Evolutionary conservation across 1,284 basidiomycete genomes (phyloP).

Genomic region (Naganishia sp.): DNA sequence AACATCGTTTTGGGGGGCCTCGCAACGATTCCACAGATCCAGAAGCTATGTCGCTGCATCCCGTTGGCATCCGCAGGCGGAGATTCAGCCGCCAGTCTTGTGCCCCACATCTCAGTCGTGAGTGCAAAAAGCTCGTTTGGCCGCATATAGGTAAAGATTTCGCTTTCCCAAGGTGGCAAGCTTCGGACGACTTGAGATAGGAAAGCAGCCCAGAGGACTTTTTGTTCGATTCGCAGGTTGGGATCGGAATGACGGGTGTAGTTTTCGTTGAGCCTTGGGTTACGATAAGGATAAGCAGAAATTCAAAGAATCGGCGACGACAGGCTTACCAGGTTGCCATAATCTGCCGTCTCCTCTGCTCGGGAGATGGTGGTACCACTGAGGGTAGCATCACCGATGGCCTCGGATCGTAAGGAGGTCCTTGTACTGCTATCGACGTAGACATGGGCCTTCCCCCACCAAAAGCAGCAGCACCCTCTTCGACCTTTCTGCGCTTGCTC

Average conservation of each 20-base stretch:
- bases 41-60: constrained; percentile 9
- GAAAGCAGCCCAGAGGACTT: constrained; percentile 18
- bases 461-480: constrained; percentile 24
- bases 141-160: constrained; percentile 25
- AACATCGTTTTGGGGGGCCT: not conserved
- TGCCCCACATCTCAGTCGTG: constrained; percentile 26
- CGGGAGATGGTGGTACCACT: not conserved
- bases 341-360: constrained; percentile 19
- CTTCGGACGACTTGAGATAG: constrained; percentile 12
- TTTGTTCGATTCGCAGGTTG: constrained; percentile 24
- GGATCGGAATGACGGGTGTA: constrained; percentile 18
- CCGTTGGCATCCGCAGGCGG: not conserved
- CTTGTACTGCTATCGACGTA: not conserved
- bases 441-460: not conserved
- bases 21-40: constrained; percentile 24
- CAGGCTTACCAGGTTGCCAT: constrained; percentile 10
- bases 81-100: constrained; percentile 3
- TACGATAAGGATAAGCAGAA: not conserved
- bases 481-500: constrained; percentile 37
- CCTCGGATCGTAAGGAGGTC: not conserved
- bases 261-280: constrained; percentile 19
- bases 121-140: constrained; percentile 18
- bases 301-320: too few species aligned
- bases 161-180: constrained; percentile 20
- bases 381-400: constrained; percentile 9